Evolutionary conservation across 2,329 filamentous ascomycete genomes (phyloP), one percentile per base, ranked within the genome.

Genomic region (Lomentospora prolificans): DNA sequence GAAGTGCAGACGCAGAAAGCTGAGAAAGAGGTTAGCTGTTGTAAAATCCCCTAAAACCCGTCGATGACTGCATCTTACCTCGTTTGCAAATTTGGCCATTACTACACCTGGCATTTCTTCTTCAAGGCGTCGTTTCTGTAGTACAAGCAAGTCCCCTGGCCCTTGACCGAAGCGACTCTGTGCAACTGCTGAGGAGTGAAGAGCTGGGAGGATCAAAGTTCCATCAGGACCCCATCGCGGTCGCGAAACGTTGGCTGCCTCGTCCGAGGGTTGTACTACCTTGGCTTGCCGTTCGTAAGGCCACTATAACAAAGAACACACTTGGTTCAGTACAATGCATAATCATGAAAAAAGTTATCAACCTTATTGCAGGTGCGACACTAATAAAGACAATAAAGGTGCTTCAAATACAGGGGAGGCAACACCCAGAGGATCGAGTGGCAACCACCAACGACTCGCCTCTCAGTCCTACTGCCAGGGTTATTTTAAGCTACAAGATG

Each of bases 261-360:
- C 53, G 25, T 51, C 52, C 9, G 57, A 51, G 3, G 46, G 36
- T n/a, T 57, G 41, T 57, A 82, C 79, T 39, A 81, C 82, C 66
- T 91, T 90, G 60, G 84, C 75, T 71, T 84, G 83, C 74, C 90
- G 89, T 69, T 88, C 80, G 74, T 94, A 94, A 54, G 90, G 90
- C 82, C 86, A 95, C 90, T 95, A 82, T 65, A 68, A 63, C 63
- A 62, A 69, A 52, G 53, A 66, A 65, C 66, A 61, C 62, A 66
- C 65, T 61, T 66, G 67, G 70, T 69, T 81, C 76, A 79, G 75
- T 68, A 67, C 68, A 57, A 51, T 31, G 27, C 41, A 44, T 28
- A 54, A 67, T 58, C 67, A 67, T 58, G 55, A 61, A 62, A 59
- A 60, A 57, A 56, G 61, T 68, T 30, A 17, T 44, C 39, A 50